Conservation (phyloP, 768 basidiomycete species). For the Boletus bicolor region DNA sequence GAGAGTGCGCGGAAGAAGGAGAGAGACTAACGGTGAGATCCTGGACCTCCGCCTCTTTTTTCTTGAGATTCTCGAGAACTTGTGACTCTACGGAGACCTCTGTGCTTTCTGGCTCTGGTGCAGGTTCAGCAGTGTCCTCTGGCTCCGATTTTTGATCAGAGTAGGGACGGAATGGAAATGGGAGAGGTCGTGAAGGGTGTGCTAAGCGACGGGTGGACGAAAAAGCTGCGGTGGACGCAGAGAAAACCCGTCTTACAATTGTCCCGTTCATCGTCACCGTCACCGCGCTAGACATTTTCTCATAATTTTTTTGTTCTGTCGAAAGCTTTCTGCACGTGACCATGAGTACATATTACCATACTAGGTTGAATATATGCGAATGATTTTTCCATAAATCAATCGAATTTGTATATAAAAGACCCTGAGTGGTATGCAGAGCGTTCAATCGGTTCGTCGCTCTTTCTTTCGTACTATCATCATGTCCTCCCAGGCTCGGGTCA, state of each 20-base stretch:
- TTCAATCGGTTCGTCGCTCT: slow-evolving; percentile 4
- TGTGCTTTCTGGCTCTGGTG: slow-evolving; percentile 19
- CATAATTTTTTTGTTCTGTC: not conserved
- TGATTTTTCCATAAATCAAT: not conserved
- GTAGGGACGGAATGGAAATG: slow-evolving; percentile 44
- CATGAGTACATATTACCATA: not conserved
- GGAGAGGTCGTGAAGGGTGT: slow-evolving; percentile 21
- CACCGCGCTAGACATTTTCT: not conserved
- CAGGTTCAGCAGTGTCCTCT: slow-evolving; percentile 10
- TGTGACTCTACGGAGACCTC: slow-evolving; percentile 37
- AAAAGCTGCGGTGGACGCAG: slow-evolving; percentile 57
- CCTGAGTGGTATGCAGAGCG: slow-evolving; percentile 4
- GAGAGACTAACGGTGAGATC: slow-evolving; percentile 71
- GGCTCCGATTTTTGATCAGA: slow-evolving; percentile 50
- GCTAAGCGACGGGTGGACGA: slow-evolving; percentile 47
- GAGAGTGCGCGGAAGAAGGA: not conserved
- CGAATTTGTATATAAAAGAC: slow-evolving; percentile 4
- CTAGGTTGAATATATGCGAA: too few relatives aligned
- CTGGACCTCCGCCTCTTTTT: slow-evolving; percentile 76
- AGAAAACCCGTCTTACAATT: slow-evolving; percentile 50
- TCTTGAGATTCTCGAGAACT: slow-evolving; percentile 58
- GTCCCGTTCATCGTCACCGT: slow-evolving; percentile 46
- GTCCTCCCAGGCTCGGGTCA: slow-evolving; percentile 50
- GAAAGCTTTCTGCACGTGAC: slow-evolving; percentile 23
- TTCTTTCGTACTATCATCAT: slow-evolving; percentile 32